Conservation (phyloP, 2,329 filamentous ascomycete genomes). For the Seiridium cupressi region DNA sequence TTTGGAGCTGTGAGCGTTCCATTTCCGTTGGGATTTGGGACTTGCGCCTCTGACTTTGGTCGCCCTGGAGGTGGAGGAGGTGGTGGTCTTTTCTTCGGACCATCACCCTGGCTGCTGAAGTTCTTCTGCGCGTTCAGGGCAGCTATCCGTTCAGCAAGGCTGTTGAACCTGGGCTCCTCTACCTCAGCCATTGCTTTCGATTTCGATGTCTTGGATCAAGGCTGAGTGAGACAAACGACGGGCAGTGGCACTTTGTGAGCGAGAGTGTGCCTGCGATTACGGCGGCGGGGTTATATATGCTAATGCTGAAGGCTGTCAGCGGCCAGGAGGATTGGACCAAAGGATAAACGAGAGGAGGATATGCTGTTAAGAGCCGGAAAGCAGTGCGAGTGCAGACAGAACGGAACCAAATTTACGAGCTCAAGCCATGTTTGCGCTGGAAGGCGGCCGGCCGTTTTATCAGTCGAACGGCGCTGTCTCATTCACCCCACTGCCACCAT, state of each 20-base stretch:
- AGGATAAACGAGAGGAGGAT: background rate
- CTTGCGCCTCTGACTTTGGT: conserved; percentile 31
- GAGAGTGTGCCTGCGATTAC: too few species aligned
- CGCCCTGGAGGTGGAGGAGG: conserved; percentile 46
- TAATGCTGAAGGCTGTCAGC: background rate
- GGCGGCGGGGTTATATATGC: background rate
- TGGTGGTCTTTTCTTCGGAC: conserved; percentile 34
- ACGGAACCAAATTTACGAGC: too few species aligned
- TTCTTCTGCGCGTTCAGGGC: conserved; percentile 62
- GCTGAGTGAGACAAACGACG: background rate
- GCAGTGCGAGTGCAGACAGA: too few species aligned
- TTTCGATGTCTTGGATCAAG: background rate
- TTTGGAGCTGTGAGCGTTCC: conserved; percentile 15
- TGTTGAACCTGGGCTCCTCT: conserved; percentile 61
- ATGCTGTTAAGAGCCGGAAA: too few species aligned
- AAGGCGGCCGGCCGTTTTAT: background rate
- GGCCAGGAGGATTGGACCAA: background rate
- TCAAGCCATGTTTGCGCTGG: background rate
- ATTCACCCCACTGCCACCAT: background rate
- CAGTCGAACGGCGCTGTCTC: background rate
- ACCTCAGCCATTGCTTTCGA: conserved; percentile 51
- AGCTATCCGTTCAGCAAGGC: conserved; percentile 61
- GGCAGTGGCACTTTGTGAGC: background rate
- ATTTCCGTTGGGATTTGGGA: conserved; percentile 30
- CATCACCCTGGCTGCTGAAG: conserved; percentile 41